These are phyloP conservation scores for Lachancea dasiensis DNA, from an alignment of 805 yeast species.

Conservation along the genomic window DNA sequence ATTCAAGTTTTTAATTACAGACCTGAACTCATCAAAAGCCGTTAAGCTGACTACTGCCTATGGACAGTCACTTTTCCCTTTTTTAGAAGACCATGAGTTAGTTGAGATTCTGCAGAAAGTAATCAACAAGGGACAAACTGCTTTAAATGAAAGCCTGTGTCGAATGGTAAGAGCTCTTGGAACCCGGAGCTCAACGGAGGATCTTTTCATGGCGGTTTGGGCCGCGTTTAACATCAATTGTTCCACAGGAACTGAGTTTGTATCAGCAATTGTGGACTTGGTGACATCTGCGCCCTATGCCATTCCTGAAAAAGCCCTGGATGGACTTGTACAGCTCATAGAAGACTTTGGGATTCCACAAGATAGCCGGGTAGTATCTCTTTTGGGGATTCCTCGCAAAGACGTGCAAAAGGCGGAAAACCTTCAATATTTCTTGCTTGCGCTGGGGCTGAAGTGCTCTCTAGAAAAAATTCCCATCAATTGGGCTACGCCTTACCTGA, in stretches of 20 bases:
- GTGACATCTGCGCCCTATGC: not conserved
- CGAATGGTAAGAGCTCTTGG: constrained; percentile 1
- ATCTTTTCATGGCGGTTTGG: not conserved
- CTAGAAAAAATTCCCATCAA: not conserved
- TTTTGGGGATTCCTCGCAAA: not conserved
- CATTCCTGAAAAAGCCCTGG: not conserved
- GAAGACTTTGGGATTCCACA: not conserved
- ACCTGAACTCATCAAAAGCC: not conserved
- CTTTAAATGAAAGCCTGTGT: constrained; percentile 1
- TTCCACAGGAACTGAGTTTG: constrained; percentile 1
- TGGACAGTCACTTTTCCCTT: not conserved
- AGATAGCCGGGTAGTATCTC: not conserved
- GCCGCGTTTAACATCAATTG: not conserved
- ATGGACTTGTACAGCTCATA: constrained; percentile 1
- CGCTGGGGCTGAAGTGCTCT: not conserved
- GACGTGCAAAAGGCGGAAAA: not conserved
- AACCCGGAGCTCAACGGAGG: not conserved
- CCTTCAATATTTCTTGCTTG: not conserved
- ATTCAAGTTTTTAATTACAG: constrained; percentile 14
- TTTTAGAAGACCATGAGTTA: not conserved
- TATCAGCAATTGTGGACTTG: not conserved
- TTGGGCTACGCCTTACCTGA: constrained; percentile 1
- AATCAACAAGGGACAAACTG: constrained; percentile 3
- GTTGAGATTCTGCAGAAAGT: not conserved
- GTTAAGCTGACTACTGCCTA: constrained; percentile 1